Evolutionary conservation across 164 flowering plant genomes (phyloP), one percentile per base, ranked within the genome.

Genomic region (Santalum album): DNA sequence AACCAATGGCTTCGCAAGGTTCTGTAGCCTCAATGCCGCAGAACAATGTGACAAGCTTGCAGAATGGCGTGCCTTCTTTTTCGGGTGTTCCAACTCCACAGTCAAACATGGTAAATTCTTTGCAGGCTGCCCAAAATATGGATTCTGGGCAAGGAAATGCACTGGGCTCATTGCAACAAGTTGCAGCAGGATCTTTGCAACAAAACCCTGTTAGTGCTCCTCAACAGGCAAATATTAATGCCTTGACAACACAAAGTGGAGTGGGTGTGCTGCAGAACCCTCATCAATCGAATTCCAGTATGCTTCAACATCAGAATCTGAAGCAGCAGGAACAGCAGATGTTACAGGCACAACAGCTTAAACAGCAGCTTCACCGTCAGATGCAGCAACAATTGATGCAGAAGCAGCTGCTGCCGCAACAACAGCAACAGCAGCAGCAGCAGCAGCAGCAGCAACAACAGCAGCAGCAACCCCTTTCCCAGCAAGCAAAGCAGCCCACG

Each of bases 121-220:
- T 83, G 49, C 94, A 79, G 55, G 53, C 80, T 22, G 69, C 68
- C 57, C 69, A 87, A 2, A 79, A 54, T 69, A 39, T 84, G 65
- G 92, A 88, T 54, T 55, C 82, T n/a, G 86, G 88, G 36, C 90
- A 84, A 63, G 84, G 79, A 51, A 80, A 64, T 70, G 53, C 68
- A 14, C 23, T 76, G 53, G 69, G 64, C 62, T 69, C 85, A 38
- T 36, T 82, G 69, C 90, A 79, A 67, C 89, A 76, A 51, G 79
- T 62, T 59, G 47, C 72, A 39, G 51, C 65, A 7, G 68, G 73
- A 24, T 69, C 80, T 61, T 32, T 74, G 32, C 98, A 79, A 36
- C 96, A 82, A 60, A 84, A 75, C 67, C 32, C 77, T 55, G 72
- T 67, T 14, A 71, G 69, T 66, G 65, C 68, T 43, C 34, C 68